Base-by-base conservation (phyloP, 352 stramenopile genomes). In the Globisporangium takayamanum region DNA sequence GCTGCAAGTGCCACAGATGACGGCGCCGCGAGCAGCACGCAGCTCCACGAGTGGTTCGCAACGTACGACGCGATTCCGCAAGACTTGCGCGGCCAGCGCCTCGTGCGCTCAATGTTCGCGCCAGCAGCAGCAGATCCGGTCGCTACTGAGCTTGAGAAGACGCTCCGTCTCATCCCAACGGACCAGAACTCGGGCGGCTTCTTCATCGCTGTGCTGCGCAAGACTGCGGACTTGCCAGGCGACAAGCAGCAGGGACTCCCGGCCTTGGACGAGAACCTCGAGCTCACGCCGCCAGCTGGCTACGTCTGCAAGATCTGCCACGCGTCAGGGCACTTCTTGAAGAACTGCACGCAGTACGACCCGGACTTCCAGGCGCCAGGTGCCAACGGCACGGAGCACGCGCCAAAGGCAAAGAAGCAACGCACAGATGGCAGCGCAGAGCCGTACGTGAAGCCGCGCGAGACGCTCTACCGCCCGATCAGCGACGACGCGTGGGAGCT, bases 171-270 rank as follows among this genome's bases (percentile, higher is more conserved):
- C 25, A 83, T 99, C 46, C 97, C 97, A 1, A 98, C 98, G 39
- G 95, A 99, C 68, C 88, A 99, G 60, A 95, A 99, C 70, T 98
- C 96, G 5, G 97, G 97, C 41, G 97, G 97, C 5, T 99, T 99
- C 69, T 99, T 99, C 70, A 87, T 99, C 45, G 89, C 92, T n/a
- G 82, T 99, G 36, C 80, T 99, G 26, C 69, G 78, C 42, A 98
- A 98, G 57, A 61, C 71, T 37, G 59, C 58, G 3, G 65, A 92
- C 49, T 61, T 92, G 30, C 84, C 84, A 2, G 76, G 78, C 11
- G 69, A 70, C 16, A 64, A 74, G 3, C 80, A 91, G 58, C 50
- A 73, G 53, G 79, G 82, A 25, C 64, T 93, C 20, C 18, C 64
- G 0, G 57, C 66, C 1, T 51, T 76, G 11, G 69, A 74, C 3